Conservation (phyloP, 2,329 filamentous ascomycete species). For the Fusarium tuaranense region DNA sequence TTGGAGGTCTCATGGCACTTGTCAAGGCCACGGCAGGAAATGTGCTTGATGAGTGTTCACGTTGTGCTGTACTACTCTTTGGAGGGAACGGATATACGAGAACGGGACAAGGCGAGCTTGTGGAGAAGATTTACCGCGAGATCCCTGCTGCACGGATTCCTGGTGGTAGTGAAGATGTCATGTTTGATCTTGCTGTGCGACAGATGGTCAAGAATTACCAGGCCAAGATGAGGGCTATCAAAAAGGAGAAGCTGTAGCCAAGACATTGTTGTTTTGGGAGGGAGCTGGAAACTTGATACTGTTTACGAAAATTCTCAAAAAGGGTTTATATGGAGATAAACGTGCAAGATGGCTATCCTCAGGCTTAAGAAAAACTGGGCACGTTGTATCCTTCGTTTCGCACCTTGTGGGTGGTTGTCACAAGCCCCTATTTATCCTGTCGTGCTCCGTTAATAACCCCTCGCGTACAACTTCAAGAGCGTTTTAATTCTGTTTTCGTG, state of each 20-base stretch:
- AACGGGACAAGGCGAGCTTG: neutral
- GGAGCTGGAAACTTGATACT: no score
- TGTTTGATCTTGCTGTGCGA: neutral
- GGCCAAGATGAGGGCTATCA: neutral
- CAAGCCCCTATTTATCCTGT: no score
- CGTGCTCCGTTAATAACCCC: no score
- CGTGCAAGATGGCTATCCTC: no score
- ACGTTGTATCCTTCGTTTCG: no score
- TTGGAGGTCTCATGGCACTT: neutral
- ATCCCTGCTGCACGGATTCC: neutral
- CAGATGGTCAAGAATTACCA: neutral
- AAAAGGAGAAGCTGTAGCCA: neutral
- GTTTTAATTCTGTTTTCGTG: no score
- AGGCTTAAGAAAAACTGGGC: no score
- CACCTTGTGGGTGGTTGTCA: no score
- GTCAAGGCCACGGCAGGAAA: neutral
- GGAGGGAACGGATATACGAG: neutral
- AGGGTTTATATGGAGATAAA: no score
- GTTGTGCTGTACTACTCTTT: neutral
- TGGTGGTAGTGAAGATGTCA: neutral
- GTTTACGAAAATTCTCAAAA: no score
- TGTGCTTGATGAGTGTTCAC: neutral
- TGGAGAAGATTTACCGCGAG: neutral
- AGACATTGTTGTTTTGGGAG: no score
- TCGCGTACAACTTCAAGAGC: no score